A percentile compares a stretch with the other conserved stretches of the same genome.
Evolutionary conservation across 108 stramenopile genomes (phyloP).

Genomic region (Asterionellopsis glacialis): DNA sequence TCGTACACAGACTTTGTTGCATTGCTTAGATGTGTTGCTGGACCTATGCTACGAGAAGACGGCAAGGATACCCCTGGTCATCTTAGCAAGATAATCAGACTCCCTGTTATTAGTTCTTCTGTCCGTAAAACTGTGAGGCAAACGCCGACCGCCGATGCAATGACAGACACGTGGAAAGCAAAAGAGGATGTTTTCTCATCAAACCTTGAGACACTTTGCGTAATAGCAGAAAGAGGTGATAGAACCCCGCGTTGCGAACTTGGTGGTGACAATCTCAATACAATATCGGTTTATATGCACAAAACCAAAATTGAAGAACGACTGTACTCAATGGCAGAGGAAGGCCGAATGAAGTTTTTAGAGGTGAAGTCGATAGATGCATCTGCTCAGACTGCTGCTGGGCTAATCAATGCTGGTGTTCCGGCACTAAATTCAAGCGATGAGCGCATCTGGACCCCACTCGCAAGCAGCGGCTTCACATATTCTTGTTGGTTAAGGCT

Average conservation of each 20-base stretch:
- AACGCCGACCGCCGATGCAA: slow-evolving; percentile 19
- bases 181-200: slow-evolving; percentile 59
- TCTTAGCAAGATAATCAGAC: slow-evolving; percentile 26
- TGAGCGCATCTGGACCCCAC: slow-evolving; percentile 65
- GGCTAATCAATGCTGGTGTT: slow-evolving; percentile 33
- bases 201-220: slow-evolving; percentile 64
- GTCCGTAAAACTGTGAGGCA: slow-evolving; percentile 11
- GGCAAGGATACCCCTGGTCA: slow-evolving; percentile 28
- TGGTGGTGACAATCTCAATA: slow-evolving; percentile 78
- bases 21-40: slow-evolving; percentile 63
- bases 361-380: slow-evolving; percentile 72
- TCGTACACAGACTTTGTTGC: slow-evolving; percentile 83
- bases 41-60: slow-evolving; percentile 60
- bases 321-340: slow-evolving; percentile 69
- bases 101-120: slow-evolving; percentile 74
- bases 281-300: slow-evolving; percentile 71
- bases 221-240: slow-evolving; percentile 71
- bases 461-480: slow-evolving; percentile 64
- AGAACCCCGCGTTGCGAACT: slow-evolving; percentile 59
- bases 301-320: slow-evolving; percentile 71
- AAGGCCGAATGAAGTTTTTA: slow-evolving; percentile 66
- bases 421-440: slow-evolving; percentile 40
- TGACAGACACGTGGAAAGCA: slow-evolving; percentile 49
- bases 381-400: slow-evolving; percentile 42
- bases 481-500: slow-evolving; percentile 77